Evolutionary conservation across 2,329 filamentous ascomycete genomes (phyloP), one percentile per base, ranked within the genome.

Genomic region (Hypoxylon rubiginosum): DNA sequence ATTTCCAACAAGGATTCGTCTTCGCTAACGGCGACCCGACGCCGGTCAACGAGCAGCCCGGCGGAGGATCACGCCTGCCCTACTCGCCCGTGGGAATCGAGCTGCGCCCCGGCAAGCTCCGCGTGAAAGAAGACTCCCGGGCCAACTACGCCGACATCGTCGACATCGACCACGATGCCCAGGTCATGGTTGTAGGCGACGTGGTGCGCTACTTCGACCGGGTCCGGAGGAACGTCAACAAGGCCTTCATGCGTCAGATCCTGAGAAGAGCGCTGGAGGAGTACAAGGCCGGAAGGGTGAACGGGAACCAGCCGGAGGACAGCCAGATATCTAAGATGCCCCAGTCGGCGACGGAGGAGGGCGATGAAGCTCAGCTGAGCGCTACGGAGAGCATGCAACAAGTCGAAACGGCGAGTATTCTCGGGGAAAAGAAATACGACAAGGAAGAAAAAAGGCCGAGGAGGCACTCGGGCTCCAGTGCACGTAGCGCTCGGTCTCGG

Each of bases 81-180:
- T 79, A 77, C 67, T 78, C 77, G 30, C 71, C 77, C 9, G 72
- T 79, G 13, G 77, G 76, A 17, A 72, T 79, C 51, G 76, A 78
- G 67, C 58, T 79, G 46, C 73, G 74, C 43, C 73, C 75, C 43
- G 75, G 76, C 28, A 75, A 74, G 32, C 72, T 78, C 64, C 76
- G 77, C 15, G 69, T 79, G 39, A 78, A 75, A 67, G 75, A 78
- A 28, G 77, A 79, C 62, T 79, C 77, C 3, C 72, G 77, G 45
- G 77, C 75, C 69, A 79, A 79, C 66, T 79, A 79, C 60, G 77
- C 77, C 41, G 77, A 79, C 60, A 77, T 79, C 30, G 69, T 79
- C 58, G 76, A 79, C 53, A 68, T 79, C 43, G 76, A 78, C 60
- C 76, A 77, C 64, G 77, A 78, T 49, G 75, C 77, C 17, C 72